Evolutionary conservation across 495 filamentous ascomycete species (phyloP), one percentile per base, ranked within the genome.

Genomic region (Penicillium canescens): DNA sequence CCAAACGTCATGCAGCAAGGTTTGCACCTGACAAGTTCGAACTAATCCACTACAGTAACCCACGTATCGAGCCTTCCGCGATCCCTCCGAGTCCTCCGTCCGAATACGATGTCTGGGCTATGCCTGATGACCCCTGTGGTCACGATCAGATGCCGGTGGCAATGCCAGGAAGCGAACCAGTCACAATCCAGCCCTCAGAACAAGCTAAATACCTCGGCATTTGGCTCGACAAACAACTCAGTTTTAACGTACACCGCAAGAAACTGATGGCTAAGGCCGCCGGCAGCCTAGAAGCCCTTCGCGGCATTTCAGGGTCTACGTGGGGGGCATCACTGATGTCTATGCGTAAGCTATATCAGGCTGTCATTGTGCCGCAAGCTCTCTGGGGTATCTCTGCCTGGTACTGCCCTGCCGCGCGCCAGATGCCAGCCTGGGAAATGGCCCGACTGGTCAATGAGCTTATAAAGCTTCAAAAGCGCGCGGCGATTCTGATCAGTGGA

Each of bases 281-380:
- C 7, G 23, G 24, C 6, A 54, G 38, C 16, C 24, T 65, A 0
- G 33, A 54, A 48, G 62, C 59, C 0, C 42, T 62, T 10, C 53
- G 53, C 8, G 47, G 42, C 0, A 45, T 66, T 3, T 21, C 50
- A 21, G 50, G 51, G 0, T 66, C 55, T 2, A 60, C 50, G 2
- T 61, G 46, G 54, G 57, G 63, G 0, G 37, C 51, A 10, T 60
- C 52, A 1, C 21, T 66, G 4, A 13, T 10, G 2, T 20, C 39
- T 0, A 61, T 60, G 34, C 38, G 52, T 0, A 46, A 40, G 41
- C 24, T 61, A 13, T 67, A 70, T 35, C 49, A 57, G 16, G 60
- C 42, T 6, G 56, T 67, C 8, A 50, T 64, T 0, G 37, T 66
- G 4, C 58, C 58, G 0, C 56, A 63, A 39, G 47, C 66, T 14